Evolutionary conservation across 352 stramenopile species (phyloP).

Genomic region (Globisporangium recalcitrans): DNA sequence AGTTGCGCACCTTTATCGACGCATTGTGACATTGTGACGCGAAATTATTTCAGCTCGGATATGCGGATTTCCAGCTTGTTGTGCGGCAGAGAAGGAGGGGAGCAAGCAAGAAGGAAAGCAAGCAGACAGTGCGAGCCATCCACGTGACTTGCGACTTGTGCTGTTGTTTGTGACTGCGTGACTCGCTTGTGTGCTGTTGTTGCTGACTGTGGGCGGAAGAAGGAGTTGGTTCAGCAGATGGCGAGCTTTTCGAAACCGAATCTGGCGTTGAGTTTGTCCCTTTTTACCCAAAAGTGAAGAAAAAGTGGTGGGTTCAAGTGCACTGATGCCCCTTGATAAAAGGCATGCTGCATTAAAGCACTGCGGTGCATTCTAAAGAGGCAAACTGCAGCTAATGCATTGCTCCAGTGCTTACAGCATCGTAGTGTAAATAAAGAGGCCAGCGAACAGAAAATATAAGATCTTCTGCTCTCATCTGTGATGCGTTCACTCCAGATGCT

Average conservation of each 20-base stretch:
- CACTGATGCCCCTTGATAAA: background rate
- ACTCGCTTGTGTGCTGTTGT: background rate
- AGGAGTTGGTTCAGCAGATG: background rate
- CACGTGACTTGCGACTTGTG: background rate
- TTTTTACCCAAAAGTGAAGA: conserved; percentile 1
- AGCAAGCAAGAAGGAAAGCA: background rate
- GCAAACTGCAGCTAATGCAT: no score
- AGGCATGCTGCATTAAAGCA: background rate
- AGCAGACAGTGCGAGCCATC: background rate
- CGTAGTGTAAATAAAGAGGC: background rate
- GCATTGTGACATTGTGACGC: conserved; percentile 3
- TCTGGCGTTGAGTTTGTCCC: background rate
- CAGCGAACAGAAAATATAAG: background rate
- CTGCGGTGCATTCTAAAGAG: background rate
- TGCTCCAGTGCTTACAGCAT: no score
- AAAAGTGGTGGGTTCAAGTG: background rate
- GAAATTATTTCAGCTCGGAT: conserved; percentile 1
- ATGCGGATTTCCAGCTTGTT: background rate
- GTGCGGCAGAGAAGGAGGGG: background rate
- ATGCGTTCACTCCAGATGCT: background rate
- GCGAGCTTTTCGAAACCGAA: background rate
- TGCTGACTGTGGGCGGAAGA: background rate
- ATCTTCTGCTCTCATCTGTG: background rate
- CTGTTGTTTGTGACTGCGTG: background rate
- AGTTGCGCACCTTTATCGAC: conserved; percentile 2